A percentile compares a stretch with the other conserved stretches of the same genome.
phyloP scores from a whole-genome alignment of 1,139 yeast species.

The Pichia sp. region DNA sequence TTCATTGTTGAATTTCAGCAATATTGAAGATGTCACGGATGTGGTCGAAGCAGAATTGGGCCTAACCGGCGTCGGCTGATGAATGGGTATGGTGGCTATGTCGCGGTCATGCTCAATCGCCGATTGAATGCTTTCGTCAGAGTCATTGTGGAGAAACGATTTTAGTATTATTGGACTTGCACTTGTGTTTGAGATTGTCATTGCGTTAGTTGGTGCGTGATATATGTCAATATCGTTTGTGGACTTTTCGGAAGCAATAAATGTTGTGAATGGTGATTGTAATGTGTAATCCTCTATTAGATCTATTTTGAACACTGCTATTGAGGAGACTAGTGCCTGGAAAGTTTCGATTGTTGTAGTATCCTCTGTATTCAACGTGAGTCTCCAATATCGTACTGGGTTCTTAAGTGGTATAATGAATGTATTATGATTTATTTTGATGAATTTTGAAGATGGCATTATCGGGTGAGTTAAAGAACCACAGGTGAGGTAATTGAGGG shows the following conservation, averaged over 20 bases:
- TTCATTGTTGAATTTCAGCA: conserved; percentile 1
- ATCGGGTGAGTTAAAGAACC: conserved; percentile 61
- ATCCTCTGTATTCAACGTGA: conserved; percentile 35
- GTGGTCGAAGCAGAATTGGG: conserved; percentile 10
- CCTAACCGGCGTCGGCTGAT: conserved; percentile 13
- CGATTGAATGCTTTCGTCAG: conserved; percentile 18
- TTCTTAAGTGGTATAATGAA: conserved; percentile 60
- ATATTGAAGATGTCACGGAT: conserved; percentile 8
- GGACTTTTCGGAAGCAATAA: conserved; percentile 1
- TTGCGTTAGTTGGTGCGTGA: too few species aligned
- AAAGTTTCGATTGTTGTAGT: conserved; percentile 3
- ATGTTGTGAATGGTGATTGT: conserved; percentile 11
- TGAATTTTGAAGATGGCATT: conserved; percentile 50
- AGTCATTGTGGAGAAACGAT: conserved; percentile 24
- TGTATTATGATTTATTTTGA: conserved; percentile 45
- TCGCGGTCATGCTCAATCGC: too few species aligned
- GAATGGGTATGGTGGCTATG: too few species aligned
- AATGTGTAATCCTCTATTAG: conserved; percentile 5
- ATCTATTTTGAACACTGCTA: conserved; percentile 9
- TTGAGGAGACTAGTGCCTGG: conserved; percentile 6
- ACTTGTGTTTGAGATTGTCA: too few species aligned
- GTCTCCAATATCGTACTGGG: conserved; percentile 69
- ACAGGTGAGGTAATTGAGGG: conserved; percentile 40
- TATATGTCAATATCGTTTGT: neutral
- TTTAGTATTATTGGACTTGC: conserved; percentile 3